Percentiles rank a stretch among this genome's conserved stretches.
Conservation (phyloP, 164 flowering plant species). For the Aristolochia fimbriata region DNA sequence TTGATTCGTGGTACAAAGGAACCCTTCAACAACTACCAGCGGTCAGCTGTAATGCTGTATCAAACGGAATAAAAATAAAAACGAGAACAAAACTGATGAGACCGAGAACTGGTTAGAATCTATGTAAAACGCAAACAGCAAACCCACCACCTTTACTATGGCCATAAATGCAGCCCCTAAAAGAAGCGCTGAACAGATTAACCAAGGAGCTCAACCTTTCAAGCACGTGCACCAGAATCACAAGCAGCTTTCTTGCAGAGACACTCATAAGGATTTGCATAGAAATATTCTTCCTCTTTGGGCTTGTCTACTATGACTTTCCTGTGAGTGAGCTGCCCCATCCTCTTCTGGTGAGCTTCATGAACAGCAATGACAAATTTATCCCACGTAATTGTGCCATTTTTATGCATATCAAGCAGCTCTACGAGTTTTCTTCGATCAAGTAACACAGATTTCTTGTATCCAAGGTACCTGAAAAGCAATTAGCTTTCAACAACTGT, state of each 20-base stretch:
- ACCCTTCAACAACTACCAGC: too few relatives aligned
- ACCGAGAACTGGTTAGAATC: too few relatives aligned
- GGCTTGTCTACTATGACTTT: conserved; percentile 62
- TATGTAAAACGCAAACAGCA: too few relatives aligned
- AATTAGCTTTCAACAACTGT: not conserved
- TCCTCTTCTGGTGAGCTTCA: conserved; percentile 40
- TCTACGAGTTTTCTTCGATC: conserved; percentile 62
- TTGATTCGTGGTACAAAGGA: too few relatives aligned
- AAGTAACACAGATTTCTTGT: conserved; percentile 49
- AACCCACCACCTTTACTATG: too few relatives aligned
- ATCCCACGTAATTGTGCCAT: conserved; percentile 63
- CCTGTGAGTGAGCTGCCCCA: conserved; percentile 59
- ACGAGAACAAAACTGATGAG: too few relatives aligned
- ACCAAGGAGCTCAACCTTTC: too few relatives aligned
- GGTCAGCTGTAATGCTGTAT: too few relatives aligned
- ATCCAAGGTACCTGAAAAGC: conserved; percentile 76
- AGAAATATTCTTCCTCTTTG: conserved; percentile 96
- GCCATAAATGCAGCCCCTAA: too few relatives aligned
- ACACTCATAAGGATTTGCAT: conserved; percentile 92
- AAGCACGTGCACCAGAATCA: too few relatives aligned
- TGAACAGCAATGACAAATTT: conserved; percentile 52
- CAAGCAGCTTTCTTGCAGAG: conserved; percentile 24
- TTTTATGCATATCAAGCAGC: conserved; percentile 68
- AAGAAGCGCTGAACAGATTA: too few relatives aligned
- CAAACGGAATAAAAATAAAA: too few relatives aligned